phyloP scores from a whole-genome alignment of 371 early-diverging fungal species.

The Mycotypha africana region DNA sequence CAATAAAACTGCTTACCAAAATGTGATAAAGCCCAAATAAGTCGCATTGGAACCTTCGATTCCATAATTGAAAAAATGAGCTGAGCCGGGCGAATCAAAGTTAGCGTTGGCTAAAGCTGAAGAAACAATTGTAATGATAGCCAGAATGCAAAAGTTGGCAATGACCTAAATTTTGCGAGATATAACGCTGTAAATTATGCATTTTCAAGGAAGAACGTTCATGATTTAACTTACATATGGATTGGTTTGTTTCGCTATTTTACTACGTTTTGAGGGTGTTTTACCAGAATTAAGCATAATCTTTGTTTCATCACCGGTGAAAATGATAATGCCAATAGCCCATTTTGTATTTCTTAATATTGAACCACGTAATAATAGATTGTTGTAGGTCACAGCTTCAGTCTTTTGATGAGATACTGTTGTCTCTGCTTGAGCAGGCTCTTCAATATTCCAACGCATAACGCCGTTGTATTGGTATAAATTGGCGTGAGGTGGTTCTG shows the following conservation, averaged over 20 bases:
- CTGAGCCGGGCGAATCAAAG: conserved; percentile 31
- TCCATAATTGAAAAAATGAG: conserved; percentile 26
- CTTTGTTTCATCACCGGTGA: conserved; percentile 90
- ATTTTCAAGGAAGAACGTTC: too few species aligned
- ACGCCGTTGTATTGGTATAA: conserved; percentile 73
- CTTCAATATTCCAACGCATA: conserved; percentile 44
- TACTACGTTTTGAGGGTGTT: conserved; percentile 91
- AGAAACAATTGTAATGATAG: conserved; percentile 56
- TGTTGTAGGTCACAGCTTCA: conserved; percentile 75
- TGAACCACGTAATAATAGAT: conserved; percentile 88
- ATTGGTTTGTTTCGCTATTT: conserved; percentile 91
- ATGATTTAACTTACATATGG: conserved; percentile 70
- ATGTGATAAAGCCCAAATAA: conserved; percentile 41
- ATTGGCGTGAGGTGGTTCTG: conserved; percentile 76
- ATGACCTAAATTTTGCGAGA: conserved; percentile 28
- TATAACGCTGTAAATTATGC: neutral
- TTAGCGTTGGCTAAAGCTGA: conserved; percentile 61
- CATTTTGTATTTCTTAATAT: conserved; percentile 86
- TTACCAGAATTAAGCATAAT: conserved; percentile 85
- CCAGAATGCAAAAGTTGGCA: conserved; percentile 39
- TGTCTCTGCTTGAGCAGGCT: conserved; percentile 14
- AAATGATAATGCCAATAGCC: conserved; percentile 77
- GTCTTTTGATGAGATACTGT: conserved; percentile 41
- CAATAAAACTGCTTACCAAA: conserved; percentile 23
- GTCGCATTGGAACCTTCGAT: conserved; percentile 25